Conservation (phyloP, 208 protist genomes). For the Phytomonas francai region DNA sequence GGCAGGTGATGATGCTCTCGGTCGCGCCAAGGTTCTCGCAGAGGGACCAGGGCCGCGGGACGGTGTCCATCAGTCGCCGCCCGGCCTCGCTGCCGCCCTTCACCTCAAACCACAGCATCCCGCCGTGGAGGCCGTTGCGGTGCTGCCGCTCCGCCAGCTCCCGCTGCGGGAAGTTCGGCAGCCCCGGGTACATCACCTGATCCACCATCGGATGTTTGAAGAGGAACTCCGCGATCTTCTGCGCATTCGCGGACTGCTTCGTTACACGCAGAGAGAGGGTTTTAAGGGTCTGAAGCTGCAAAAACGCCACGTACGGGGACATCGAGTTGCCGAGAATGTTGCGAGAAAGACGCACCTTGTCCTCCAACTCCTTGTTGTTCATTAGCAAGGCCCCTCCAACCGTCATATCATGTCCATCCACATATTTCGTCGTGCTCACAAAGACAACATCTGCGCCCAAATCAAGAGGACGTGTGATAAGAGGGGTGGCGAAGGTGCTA, state of each 20-base stretch:
- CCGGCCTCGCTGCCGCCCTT: slow-evolving; percentile 65
- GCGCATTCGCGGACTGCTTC: slow-evolving; percentile 88
- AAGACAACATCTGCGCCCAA: slow-evolving; percentile 95
- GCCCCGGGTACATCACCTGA: slow-evolving; percentile 88
- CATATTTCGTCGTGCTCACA: slow-evolving; percentile 96
- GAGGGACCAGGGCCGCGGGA: slow-evolving; percentile 78
- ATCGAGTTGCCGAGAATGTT: slow-evolving; percentile 93
- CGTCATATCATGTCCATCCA: slow-evolving; percentile 95
- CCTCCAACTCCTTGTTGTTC: slow-evolving; percentile 71
- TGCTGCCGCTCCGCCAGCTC: slow-evolving; percentile 91
- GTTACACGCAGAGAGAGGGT: slow-evolving; percentile 92
- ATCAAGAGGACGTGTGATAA: slow-evolving; percentile 93
- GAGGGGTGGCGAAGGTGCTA: slow-evolving; percentile 95
- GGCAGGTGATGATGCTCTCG: slow-evolving; percentile 94
- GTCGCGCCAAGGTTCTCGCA: slow-evolving; percentile 92
- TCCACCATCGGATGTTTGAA: slow-evolving; percentile 76
- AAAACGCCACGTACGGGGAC: slow-evolving; percentile 90
- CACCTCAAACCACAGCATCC: slow-evolving; percentile 92
- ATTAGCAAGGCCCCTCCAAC: slow-evolving; percentile 87
- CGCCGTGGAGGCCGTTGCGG: slow-evolving; percentile 67
- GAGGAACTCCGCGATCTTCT: slow-evolving; percentile 87
- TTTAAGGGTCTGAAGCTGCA: slow-evolving; percentile 93
- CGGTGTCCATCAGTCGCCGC: slow-evolving; percentile 76
- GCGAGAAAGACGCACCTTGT: slow-evolving; percentile 87
- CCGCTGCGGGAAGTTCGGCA: slow-evolving; percentile 91